Base-by-base conservation (phyloP, 2,329 filamentous ascomycete species). In the Curvularia hawaiiensis region DNA sequence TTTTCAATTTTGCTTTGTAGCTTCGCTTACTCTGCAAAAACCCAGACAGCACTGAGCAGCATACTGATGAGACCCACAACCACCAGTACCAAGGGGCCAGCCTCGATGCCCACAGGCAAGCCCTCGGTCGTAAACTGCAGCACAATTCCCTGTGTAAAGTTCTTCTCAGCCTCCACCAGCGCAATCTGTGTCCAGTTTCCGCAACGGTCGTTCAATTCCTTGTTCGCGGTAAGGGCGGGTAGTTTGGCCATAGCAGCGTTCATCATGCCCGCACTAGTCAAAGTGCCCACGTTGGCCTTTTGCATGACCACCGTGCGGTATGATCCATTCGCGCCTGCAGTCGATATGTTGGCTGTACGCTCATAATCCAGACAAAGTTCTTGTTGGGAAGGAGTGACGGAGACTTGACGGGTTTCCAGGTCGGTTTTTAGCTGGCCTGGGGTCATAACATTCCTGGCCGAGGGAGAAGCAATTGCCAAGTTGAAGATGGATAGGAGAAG, bases 231-330 rank as follows among this genome's bases (percentile, higher is more conserved):
- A 60, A 82, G 67, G 2, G 66, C 65, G 5, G 74, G 73, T 12
- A 76, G 62, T 60, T 78, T 77, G 35, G 67, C 70, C 47, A 75
- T 71, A 48, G 79, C 77, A 18, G 67, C 70, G 56, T 81, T 77
- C 64, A 83, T 73, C 71, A 82, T 79, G 31, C 65, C 68, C 6
- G 72, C 71, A 50, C 69, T 70, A 56, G 54, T 55, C 31, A 75
- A 66, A 24, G 78, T 80, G 56, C 80, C 81, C 45, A 78, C 63
- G 28, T 73, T 75, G 14, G 79, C 77, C 33, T 77, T 78, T 52
- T 77, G 75, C 47, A 82, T 66, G 66, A 79, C 80, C 11, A 79
- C 78, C n/a, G 75, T 75, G 52, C 81, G 80, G 56, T 79, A 79
- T 50, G 78, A 79, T 57, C 75, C 65, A 70, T 82, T 83, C 52